Percentiles rank a stretch among this genome's conserved stretches.
These are phyloP conservation scores for Colletotrichum musicola DNA, from an alignment of 2,329 filamentous ascomycete genomes.

Conservation along the genomic window DNA sequence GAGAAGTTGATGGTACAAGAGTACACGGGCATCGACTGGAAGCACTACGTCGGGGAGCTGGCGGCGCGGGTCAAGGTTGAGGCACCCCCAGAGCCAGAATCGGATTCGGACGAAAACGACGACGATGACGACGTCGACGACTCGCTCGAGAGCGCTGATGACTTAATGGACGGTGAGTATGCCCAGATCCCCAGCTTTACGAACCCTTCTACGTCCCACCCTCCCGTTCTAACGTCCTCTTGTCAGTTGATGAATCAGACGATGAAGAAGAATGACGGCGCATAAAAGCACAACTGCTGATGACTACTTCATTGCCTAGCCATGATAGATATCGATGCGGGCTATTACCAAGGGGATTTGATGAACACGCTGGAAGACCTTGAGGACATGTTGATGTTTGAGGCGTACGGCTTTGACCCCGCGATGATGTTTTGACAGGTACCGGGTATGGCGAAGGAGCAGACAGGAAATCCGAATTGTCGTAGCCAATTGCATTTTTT, in stretches of 20 bases:
- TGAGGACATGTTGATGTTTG: constrained; percentile 23
- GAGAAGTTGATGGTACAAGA: constrained; percentile 28
- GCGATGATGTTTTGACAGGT: neutral
- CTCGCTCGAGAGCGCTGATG: neutral
- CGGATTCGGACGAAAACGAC: constrained; percentile 3
- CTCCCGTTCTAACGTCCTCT: neutral
- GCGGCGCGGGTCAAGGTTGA: constrained; percentile 36
- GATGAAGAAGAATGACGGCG: constrained; percentile 3
- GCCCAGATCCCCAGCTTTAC: neutral
- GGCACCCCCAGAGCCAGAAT: constrained; percentile 20
- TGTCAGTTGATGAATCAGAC: constrained; percentile 6
- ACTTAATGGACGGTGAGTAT: constrained; percentile 30
- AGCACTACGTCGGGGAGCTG: constrained; percentile 49
- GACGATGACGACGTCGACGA: constrained; percentile 22
- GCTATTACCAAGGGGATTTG: constrained; percentile 25
- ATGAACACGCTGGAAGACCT: constrained; percentile 15
- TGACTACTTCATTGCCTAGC: constrained; percentile 3
- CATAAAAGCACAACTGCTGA: constrained; percentile 11
- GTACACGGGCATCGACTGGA: constrained; percentile 53
- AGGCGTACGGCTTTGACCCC: constrained; percentile 13
- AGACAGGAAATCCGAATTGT: neutral
- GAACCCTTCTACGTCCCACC: neutral
- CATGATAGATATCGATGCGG: neutral
- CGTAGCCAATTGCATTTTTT: no score
- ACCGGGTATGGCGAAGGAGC: neutral